Evolutionary conservation across 345 rosid genomes (phyloP).

Genomic region (Citrus sinensis): DNA sequence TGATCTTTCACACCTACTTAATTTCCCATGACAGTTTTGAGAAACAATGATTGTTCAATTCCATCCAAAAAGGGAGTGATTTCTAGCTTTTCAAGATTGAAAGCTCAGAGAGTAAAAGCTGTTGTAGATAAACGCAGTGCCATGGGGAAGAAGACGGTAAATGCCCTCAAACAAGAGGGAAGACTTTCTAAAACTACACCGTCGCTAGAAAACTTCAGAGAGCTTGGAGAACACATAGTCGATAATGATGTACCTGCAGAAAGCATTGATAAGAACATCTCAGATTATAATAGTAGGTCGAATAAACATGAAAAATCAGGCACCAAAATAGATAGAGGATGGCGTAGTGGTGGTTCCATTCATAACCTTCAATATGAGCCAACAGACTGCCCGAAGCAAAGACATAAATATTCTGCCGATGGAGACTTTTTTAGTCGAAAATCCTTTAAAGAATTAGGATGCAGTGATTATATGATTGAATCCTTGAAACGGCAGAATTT

Average conservation of each 20-base stretch:
- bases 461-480: conserved; percentile 57
- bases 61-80: conserved; percentile 13
- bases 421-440: conserved; percentile 69
- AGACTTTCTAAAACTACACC: conserved; percentile 8
- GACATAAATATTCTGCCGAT: conserved; percentile 24
- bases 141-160: conserved; percentile 24
- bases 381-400: conserved; percentile 20
- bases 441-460: conserved; percentile 71
- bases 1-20: no score
- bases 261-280: not conserved
- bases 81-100: conserved; percentile 52
- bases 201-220: conserved; percentile 6
- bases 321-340: conserved; percentile 34
- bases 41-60: conserved; percentile 13
- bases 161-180: conserved; percentile 10
- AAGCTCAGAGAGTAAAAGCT: conserved; percentile 57
- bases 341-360: conserved; percentile 41
- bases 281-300: not conserved
- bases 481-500: conserved; percentile 60
- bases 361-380: conserved; percentile 22
- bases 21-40: not conserved
- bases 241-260: not conserved
- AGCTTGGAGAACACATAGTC: conserved; percentile 3
- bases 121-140: conserved; percentile 37
- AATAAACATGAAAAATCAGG: conserved; percentile 18